Percentiles rank a stretch among this genome's conserved stretches.
phyloP scores from a whole-genome alignment of 306 rosid species.

The Canavalia ensiformis region DNA sequence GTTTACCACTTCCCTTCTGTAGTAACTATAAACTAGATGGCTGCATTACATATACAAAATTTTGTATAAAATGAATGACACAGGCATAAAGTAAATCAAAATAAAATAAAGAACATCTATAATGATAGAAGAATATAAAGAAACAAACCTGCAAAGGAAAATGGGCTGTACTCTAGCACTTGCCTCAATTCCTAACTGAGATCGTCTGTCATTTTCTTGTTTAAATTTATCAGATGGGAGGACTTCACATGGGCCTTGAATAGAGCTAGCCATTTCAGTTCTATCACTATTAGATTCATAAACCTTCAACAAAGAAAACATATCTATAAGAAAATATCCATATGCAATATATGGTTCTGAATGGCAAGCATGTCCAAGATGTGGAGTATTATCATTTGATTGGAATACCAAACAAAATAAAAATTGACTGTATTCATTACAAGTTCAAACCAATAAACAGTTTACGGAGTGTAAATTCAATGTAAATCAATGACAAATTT shows the following conservation, averaged over 20 bases:
- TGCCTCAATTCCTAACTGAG: constrained; percentile 56
- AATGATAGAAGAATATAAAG: constrained; percentile 28
- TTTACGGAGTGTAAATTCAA: neutral
- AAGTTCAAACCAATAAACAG: constrained; percentile 15
- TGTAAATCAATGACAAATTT: too few relatives aligned
- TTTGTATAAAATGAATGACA: constrained; percentile 8
- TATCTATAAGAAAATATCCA: constrained; percentile 37
- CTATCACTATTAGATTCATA: constrained; percentile 78
- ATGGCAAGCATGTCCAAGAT: constrained; percentile 31
- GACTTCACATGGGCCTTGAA: constrained; percentile 86
- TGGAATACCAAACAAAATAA: constrained; percentile 37
- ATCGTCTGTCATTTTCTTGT: constrained; percentile 75
- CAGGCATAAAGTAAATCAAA: constrained; percentile 8
- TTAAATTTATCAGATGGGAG: constrained; percentile 74
- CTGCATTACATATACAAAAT: neutral
- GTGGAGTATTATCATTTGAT: constrained; percentile 34
- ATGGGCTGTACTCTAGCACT: constrained; percentile 60
- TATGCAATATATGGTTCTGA: constrained; percentile 38
- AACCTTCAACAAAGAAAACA: constrained; percentile 62
- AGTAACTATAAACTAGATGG: constrained; percentile 35
- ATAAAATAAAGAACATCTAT: neutral
- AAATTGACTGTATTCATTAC: constrained; percentile 10
- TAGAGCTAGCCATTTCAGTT: constrained; percentile 72
- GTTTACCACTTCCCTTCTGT: neutral
- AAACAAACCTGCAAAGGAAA: constrained; percentile 89